Base-by-base conservation (phyloP, 345 rosid species). In the Camelina hispida region DNA sequence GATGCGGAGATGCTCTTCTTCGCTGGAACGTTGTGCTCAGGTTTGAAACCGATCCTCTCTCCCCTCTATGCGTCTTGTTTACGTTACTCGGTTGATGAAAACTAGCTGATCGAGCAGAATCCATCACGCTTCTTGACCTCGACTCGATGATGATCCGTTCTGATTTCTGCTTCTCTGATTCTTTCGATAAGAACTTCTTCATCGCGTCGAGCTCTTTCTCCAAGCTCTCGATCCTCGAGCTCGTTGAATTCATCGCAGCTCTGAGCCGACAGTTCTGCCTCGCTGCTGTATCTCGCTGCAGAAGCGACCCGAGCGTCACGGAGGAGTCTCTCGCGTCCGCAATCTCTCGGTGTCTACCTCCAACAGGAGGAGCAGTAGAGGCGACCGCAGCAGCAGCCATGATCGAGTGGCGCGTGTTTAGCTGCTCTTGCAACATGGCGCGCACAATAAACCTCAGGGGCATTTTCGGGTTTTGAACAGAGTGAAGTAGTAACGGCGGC, bases 341-440 rank as follows among this genome's bases (percentile, higher is more conserved):
- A 6, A 53, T 55, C 15, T 62, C 81, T 43, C 48, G 14, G 18
- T 38, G 20, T 14, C 63, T 7, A 30, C 12, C 32, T 11, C 16
- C 48, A 0, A 7, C 56, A 0, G 68, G 59, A 0, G 68, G 59
- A 23, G 73, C 25, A 11, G 50, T 70, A 30, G 72, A 62, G 35
- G 72, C 47, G 56, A 62, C 64, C 13, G 53, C 32, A 5, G 74
- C 25, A 23, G 83, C 78, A 3, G 85, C 79, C 69, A 76, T 68
- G 73, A 93, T 72, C 23, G 92, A 82, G 55, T 80, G 84, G 56
- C 93, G 94, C 46, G 94, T 83, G 77, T 85, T 86, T 42, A 91
- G 84, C 83, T 93, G 98, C 66, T 89, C 97, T 5, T 84, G 84
- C 47, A 91, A 53, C 97, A 93, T 93, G 38, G 96, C 93, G 40